Evolutionary conservation across 202 grass and related monocot genomes (phyloP).

Genomic region (Sporobolus alterniflorus): DNA sequence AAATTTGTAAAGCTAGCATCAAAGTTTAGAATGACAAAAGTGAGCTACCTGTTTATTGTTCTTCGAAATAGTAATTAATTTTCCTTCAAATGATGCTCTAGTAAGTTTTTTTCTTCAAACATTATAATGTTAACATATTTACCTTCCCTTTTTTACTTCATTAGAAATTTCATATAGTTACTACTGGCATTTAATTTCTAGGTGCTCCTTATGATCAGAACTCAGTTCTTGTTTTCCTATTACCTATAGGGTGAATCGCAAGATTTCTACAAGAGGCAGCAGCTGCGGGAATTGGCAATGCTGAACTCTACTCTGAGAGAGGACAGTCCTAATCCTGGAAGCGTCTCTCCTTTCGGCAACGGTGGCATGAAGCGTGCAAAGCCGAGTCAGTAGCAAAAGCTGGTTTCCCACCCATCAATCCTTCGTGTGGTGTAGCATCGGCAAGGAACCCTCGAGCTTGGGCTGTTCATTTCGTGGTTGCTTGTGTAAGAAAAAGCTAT

Average conservation of each 20-base stretch:
- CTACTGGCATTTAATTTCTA: neutral
- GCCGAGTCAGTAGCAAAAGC: constrained; percentile 61
- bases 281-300: constrained; percentile 85
- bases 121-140: neutral
- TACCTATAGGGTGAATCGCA: constrained; percentile 85
- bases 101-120: neutral
- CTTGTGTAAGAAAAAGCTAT: constrained; percentile 31
- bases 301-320: constrained; percentile 83
- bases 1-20: neutral
- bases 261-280: constrained; percentile 91
- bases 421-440: neutral
- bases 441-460: constrained; percentile 3
- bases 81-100: neutral
- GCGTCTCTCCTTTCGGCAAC: constrained; percentile 68
- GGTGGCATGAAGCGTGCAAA: constrained; percentile 84
- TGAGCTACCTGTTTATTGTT: neutral
- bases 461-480: neutral
- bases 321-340: constrained; percentile 85
- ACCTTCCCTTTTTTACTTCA: neutral
- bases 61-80: neutral
- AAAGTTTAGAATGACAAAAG: neutral
- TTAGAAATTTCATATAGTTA: neutral
- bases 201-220: neutral
- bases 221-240: neutral
- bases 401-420: neutral